These are phyloP conservation scores for Botryosphaeria agaves DNA, from an alignment of 2,329 filamentous ascomycete genomes.

Conservation along the genomic window DNA sequence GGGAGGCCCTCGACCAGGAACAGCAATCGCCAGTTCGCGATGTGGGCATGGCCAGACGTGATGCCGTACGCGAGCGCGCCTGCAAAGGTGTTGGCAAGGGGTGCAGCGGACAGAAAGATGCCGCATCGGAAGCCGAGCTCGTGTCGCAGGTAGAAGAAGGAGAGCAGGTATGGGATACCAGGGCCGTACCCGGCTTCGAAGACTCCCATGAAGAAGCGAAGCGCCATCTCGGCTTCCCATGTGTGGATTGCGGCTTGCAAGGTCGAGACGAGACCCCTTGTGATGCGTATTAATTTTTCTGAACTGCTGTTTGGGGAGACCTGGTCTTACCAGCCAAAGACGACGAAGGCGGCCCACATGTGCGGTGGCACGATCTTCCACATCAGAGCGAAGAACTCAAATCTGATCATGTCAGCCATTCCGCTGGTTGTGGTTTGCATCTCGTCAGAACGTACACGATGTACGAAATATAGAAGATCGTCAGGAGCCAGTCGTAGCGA, in stretches of 20 bases:
- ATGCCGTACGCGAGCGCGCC: constrained; percentile 48
- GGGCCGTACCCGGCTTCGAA: constrained; percentile 19
- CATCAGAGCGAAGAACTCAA: constrained; percentile 24
- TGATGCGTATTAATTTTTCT: no score
- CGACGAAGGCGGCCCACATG: constrained; percentile 23
- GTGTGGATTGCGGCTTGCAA: constrained; percentile 26
- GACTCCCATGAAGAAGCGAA: constrained; percentile 29
- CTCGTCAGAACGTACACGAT: no score
- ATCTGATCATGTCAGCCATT: no score
- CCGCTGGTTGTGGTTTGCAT: no score
- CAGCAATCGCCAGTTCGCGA: constrained; percentile 45
- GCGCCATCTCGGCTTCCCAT: constrained; percentile 30
- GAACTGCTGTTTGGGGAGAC: constrained; percentile 2
- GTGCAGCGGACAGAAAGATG: constrained; percentile 35
- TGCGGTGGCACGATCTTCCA: constrained; percentile 22
- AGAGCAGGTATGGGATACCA: constrained; percentile 31
- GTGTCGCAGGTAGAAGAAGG: constrained; percentile 41
- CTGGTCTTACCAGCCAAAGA: constrained; percentile 22
- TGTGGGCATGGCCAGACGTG: constrained; percentile 36
- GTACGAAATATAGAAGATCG: constrained; percentile 35
- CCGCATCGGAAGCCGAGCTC: constrained; percentile 39
- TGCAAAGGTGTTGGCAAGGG: constrained; percentile 66
- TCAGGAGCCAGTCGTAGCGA: constrained; percentile 33
- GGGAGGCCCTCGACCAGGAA: constrained; percentile 49
- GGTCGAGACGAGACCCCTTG: constrained; percentile 29